Evolutionary conservation across 2,329 filamentous ascomycete genomes (phyloP).

Genomic region (Lomentospora prolificans): DNA sequence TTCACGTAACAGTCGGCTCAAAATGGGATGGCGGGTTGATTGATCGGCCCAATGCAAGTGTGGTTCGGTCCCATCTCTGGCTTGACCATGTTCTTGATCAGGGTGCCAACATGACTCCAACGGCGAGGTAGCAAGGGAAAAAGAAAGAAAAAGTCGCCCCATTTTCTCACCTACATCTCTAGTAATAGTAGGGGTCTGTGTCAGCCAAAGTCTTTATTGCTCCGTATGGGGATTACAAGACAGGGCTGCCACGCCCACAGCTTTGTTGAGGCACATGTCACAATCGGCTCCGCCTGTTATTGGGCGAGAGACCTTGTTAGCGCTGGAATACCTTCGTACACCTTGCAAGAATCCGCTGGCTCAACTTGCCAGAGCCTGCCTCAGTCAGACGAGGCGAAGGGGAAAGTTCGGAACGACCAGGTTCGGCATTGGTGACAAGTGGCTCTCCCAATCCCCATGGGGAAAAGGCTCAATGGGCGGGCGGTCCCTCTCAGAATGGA

Average conservation of each 20-base stretch:
- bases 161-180: too few relatives aligned
- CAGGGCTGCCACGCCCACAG: too few relatives aligned
- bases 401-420: neutral
- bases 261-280: too few relatives aligned
- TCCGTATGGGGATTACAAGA: too few relatives aligned
- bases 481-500: neutral
- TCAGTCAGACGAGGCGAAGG: neutral
- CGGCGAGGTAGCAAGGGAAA: neutral
- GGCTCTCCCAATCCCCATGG: neutral
- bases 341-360: too few relatives aligned
- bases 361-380: neutral
- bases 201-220: too few relatives aligned
- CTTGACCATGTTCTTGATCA: neutral
- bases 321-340: neutral
- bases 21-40: neutral
- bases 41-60: neutral
- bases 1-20: neutral
- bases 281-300: neutral
- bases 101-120: neutral
- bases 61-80: neutral
- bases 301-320: neutral
- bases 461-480: neutral
- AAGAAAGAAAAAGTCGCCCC: neutral
- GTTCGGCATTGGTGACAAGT: neutral
- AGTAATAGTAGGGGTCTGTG: too few relatives aligned